Percentiles rank a stretch among this genome's conserved stretches.
Conservation (phyloP, 371 early-diverging fungal species). For the Rhizopus arrhizus region DNA sequence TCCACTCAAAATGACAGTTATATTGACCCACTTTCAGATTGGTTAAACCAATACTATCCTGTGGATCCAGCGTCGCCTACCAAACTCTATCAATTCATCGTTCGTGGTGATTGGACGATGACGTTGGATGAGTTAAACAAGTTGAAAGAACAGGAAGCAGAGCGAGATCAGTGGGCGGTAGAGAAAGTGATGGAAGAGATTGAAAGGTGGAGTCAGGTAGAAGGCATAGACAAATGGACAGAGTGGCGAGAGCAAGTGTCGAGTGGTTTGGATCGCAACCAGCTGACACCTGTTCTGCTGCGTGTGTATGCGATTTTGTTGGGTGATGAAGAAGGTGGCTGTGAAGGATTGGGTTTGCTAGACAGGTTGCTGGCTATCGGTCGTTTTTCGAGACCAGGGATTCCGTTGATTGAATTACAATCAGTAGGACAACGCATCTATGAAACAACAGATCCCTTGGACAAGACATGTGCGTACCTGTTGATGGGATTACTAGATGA, state of each 20-base stretch:
- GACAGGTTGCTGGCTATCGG: background rate
- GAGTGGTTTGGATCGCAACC: no score
- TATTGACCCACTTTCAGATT: background rate
- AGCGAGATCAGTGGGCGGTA: background rate
- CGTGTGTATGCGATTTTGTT: background rate
- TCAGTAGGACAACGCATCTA: conserved; percentile 1
- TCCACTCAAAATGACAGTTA: background rate
- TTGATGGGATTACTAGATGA: conserved; percentile 19
- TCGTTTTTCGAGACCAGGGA: background rate
- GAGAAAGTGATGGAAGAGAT: background rate
- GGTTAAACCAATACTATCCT: conserved; percentile 5
- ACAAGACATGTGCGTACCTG: background rate
- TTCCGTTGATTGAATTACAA: background rate
- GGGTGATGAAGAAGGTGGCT: background rate
- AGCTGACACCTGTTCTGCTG: background rate
- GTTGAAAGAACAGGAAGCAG: background rate
- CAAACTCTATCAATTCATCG: background rate
- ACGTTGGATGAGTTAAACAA: background rate
- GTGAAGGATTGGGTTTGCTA: background rate
- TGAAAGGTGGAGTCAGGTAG: background rate
- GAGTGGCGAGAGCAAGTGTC: background rate
- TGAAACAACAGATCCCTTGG: background rate
- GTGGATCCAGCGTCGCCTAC: background rate
- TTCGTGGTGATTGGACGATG: conserved; percentile 16
- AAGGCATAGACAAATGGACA: background rate